phyloP scores from a whole-genome alignment of 345 rosid genomes.

The Rubroshorea leprosula region DNA sequence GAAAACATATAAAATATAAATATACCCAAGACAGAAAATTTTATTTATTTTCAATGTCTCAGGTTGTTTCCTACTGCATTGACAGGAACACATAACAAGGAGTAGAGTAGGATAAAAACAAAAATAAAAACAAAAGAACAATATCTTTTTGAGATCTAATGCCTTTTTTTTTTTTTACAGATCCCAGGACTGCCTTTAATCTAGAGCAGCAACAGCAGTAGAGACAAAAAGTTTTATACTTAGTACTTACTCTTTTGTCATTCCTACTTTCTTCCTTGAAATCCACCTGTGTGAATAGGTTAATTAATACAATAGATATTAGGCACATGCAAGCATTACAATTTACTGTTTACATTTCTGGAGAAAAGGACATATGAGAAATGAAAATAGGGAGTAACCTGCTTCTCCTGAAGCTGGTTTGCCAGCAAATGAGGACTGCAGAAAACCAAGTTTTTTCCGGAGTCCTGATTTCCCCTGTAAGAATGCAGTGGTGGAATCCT shows the following conservation, averaged over 20 bases:
- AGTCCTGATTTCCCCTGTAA: slow-evolving; percentile 41
- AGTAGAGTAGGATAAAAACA: slow-evolving; percentile 19
- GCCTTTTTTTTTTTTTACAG: slow-evolving; percentile 11
- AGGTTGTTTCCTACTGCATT: slow-evolving; percentile 44
- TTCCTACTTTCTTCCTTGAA: slow-evolving; percentile 39
- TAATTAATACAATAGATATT: slow-evolving; percentile 8
- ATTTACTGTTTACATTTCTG: not conserved
- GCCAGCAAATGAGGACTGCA: slow-evolving; percentile 30
- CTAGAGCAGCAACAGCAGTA: slow-evolving; percentile 20
- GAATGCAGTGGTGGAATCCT: not conserved
- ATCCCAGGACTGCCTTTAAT: slow-evolving; percentile 11
- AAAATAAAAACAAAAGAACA: slow-evolving; percentile 21
- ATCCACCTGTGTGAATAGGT: slow-evolving; percentile 33
- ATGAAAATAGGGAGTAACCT: slow-evolving; percentile 17
- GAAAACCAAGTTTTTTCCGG: slow-evolving; percentile 36
- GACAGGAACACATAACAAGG: slow-evolving; percentile 35
- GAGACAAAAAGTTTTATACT: slow-evolving; percentile 22
- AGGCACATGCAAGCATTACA: slow-evolving; percentile 7
- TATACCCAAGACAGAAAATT: slow-evolving; percentile 11
- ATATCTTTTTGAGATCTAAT: slow-evolving; percentile 33
- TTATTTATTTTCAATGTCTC: slow-evolving; percentile 19
- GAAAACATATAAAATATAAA: not conserved
- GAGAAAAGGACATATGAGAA: not conserved
- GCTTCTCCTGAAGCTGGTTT: slow-evolving; percentile 34
- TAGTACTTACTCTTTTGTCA: slow-evolving; percentile 27